These are phyloP conservation scores for Begonia peltatifolia DNA, from an alignment of 306 rosid species.

Conservation along the genomic window DNA sequence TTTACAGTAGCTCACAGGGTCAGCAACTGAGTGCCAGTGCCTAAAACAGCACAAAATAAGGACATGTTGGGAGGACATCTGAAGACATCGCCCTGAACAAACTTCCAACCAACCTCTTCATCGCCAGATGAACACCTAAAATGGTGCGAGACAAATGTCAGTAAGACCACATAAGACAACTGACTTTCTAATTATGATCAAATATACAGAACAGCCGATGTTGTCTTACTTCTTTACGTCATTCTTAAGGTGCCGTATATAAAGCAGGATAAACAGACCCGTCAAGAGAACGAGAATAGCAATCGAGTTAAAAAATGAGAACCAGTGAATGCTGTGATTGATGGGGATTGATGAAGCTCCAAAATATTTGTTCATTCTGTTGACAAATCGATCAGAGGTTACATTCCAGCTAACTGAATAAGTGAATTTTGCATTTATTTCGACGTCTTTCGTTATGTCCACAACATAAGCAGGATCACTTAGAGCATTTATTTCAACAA, in stretches of 20 bases:
- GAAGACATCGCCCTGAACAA: conserved; percentile 66
- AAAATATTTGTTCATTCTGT: conserved; percentile 57
- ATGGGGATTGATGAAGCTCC: conserved; percentile 50
- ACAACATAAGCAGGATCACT: conserved; percentile 52
- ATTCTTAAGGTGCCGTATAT: conserved; percentile 50
- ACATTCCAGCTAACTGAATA: conserved; percentile 67
- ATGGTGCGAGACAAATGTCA: conserved; percentile 6
- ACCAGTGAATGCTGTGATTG: conserved; percentile 60
- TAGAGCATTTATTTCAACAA: conserved; percentile 50
- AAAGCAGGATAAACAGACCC: conserved; percentile 62
- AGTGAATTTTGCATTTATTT: conserved; percentile 46
- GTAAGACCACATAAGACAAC: conserved; percentile 10
- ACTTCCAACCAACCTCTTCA: conserved; percentile 72
- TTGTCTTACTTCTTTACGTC: conserved; percentile 57
- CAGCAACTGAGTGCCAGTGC: conserved; percentile 73
- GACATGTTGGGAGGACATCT: conserved; percentile 52
- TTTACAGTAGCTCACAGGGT: conserved; percentile 47
- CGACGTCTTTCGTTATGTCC: conserved; percentile 54
- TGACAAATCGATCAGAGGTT: conserved; percentile 30
- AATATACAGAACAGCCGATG: conserved; percentile 5
- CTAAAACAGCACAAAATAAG: conserved; percentile 61
- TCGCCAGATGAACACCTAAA: conserved; percentile 40
- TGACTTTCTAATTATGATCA: not conserved
- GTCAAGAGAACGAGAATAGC: conserved; percentile 54
- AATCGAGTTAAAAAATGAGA: conserved; percentile 62